Evolutionary conservation across 2,329 filamentous ascomycete genomes (phyloP).

Genomic region (Grosmannia huntii): DNA sequence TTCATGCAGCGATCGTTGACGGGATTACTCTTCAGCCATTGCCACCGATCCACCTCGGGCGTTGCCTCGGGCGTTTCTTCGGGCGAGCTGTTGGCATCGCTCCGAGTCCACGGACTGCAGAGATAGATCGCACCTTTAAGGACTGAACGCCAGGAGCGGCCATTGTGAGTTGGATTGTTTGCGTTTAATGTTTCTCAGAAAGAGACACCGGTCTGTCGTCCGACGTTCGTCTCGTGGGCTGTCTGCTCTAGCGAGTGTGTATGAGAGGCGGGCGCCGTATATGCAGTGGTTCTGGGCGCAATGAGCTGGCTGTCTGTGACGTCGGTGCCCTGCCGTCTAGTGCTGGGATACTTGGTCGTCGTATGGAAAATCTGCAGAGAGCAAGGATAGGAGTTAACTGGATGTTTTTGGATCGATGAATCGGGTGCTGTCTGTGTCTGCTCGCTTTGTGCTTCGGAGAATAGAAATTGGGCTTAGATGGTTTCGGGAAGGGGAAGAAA

Average conservation of each 20-base stretch:
- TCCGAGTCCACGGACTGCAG: neutral
- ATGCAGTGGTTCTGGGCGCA: neutral
- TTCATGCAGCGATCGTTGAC: neutral
- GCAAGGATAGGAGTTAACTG: neutral
- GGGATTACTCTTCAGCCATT: neutral
- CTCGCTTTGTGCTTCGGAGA: neutral
- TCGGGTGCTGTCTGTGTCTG: neutral
- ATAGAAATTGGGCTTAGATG: neutral
- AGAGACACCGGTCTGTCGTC: neutral
- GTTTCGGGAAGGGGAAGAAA: conserved; percentile 1
- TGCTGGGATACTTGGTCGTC: neutral
- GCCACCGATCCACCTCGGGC: neutral
- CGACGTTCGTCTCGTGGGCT: neutral
- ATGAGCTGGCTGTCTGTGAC: neutral
- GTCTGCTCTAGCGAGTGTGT: neutral
- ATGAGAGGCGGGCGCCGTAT: neutral
- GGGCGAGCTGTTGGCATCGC: neutral
- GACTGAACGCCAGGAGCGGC: conserved; percentile 78
- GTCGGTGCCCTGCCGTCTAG: neutral
- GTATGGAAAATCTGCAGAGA: neutral
- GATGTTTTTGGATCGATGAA: neutral
- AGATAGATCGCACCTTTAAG: conserved; percentile 55
- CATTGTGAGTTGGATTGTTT: conserved; percentile 32
- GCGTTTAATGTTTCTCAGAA: neutral
- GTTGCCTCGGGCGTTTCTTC: too few species aligned